phyloP scores from a whole-genome alignment of 2,329 filamentous ascomycete species.

The Furcasterigmium furcatum region DNA sequence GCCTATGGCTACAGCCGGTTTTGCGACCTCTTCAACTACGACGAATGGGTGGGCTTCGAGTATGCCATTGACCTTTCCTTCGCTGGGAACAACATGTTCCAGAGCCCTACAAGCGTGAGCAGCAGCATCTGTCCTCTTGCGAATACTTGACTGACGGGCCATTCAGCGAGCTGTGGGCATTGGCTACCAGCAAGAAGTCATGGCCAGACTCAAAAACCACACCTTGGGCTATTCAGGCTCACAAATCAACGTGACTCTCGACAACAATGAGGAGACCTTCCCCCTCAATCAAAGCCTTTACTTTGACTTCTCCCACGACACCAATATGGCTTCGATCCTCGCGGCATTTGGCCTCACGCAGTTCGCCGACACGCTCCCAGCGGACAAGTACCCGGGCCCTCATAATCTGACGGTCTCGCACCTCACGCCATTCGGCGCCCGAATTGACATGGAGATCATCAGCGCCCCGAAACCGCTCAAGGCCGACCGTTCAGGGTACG shows the following conservation, averaged over 20 bases:
- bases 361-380: conserved; percentile 58
- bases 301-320: conserved; percentile 77
- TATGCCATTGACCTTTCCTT: conserved; percentile 69
- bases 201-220: conserved; percentile 68
- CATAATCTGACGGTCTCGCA: conserved; percentile 65
- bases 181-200: conserved; percentile 69
- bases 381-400: conserved; percentile 48
- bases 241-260: conserved; percentile 67
- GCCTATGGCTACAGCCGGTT: conserved; percentile 72
- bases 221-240: conserved; percentile 55
- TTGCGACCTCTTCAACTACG: conserved; percentile 71
- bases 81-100: conserved; percentile 57
- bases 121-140: not conserved
- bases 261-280: conserved; percentile 66
- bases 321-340: conserved; percentile 67
- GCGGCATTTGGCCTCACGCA: conserved; percentile 71
- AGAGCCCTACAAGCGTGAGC: conserved; percentile 58
- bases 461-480: conserved; percentile 60
- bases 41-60: conserved; percentile 70
- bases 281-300: conserved; percentile 71
- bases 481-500: conserved; percentile 51
- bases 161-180: conserved; percentile 64
- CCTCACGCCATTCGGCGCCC: conserved; percentile 68
- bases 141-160: conserved; percentile 33
- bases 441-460: conserved; percentile 74